Base-by-base conservation (phyloP, 208 protist species). In the Leishmania arabica region DNA sequence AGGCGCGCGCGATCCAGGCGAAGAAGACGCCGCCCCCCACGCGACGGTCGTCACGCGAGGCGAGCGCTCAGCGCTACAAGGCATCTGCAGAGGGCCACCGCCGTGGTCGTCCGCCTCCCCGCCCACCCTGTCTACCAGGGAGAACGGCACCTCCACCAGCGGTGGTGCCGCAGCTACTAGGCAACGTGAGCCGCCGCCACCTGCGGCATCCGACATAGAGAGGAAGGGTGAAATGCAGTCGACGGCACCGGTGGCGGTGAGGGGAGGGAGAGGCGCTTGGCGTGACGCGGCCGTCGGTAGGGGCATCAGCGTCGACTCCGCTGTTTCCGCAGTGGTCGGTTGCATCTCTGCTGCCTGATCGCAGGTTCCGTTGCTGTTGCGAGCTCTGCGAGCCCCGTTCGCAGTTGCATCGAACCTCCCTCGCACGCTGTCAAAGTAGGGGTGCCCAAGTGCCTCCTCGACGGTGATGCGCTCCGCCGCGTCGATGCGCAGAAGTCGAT, bases 371-470 rank as follows among this genome's bases (percentile, higher is more conserved):
- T 42, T 11, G 15, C 49, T 34, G 51, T 11, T 76, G 6, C 7
- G 1, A 21, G 9, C 47, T 62, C 49, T 4, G 4, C 40, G 71
- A 37, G n/a, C n/a, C 27, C n/a, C 31, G n/a, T n/a, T 62, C 9
- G 21, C 34, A 3, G 42, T 42, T 51, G 60, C 40, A 62, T 51
- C 24, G 40, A 77, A 80, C 60, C 68, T 62, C 58, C n/a, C 21
- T 27, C 75, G 71, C 21, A 96, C 27, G 0, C 56, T 66, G 31
- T 90, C 90, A 68, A 98, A 96, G 81, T 93, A 98, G 17, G 94
- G 84, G 78, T 98, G 93, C 27, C 62, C 68, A n/a, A 98, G 75
- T 17, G 95, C 94, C 75, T 96, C 90, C 17, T 92, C 90, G 5
- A 91, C 92, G 11, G 92, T 90, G 62, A 90, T 80, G 40, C 93